Base-by-base conservation (phyloP, 2,329 filamentous ascomycete species). In the Pezizomycotina sp. region DNA sequence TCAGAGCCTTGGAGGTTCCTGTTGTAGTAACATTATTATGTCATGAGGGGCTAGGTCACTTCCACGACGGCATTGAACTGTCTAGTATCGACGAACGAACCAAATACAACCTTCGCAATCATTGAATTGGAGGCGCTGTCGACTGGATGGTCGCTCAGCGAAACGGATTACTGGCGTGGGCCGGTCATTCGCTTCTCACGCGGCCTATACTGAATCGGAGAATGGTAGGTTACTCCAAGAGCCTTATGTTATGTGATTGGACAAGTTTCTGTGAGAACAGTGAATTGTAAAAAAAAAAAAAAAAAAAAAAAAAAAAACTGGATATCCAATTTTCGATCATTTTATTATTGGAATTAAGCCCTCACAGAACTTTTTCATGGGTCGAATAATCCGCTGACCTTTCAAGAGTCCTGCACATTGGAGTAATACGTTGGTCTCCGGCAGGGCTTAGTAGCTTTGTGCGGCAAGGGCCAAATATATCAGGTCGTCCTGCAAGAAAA, bases 141-240 rank as follows among this genome's bases (percentile, higher is more conserved):
- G 89, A 98, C 60, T 98, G 89, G 86, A 80, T 92, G 64, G 64
- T 98, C 6, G 70, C 81, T 5, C 84, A 95, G 56, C 70, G 81
- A 45, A 77, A 80, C 47, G 83, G 83, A 1, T 65, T 98, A 34
- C 65, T 95, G n/a, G 89, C 89, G 36, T 98, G 89, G 89, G 92
- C 86, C 0, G 89, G 89, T 18, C 80, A 92, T 55, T 83, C 81
- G 1, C 64, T 98, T 36, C 64, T 66, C 10, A 67, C 89, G 27
- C 74, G 72, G 22, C 81, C 84, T 2, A 75, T 72, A 29, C 64
- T 91, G 47, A 84, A 83, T 50, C 68, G 67, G 27, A 68, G 69
- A 46, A 67, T 93, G 53, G 74, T 69, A 43, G 32, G 33, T 35
- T 24, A 29, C 23, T 16, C 34, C 27, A 16, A 10, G 21, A 8